phyloP scores from a whole-genome alignment of 2,329 filamentous ascomycete species.

The Epichloe sp. region DNA sequence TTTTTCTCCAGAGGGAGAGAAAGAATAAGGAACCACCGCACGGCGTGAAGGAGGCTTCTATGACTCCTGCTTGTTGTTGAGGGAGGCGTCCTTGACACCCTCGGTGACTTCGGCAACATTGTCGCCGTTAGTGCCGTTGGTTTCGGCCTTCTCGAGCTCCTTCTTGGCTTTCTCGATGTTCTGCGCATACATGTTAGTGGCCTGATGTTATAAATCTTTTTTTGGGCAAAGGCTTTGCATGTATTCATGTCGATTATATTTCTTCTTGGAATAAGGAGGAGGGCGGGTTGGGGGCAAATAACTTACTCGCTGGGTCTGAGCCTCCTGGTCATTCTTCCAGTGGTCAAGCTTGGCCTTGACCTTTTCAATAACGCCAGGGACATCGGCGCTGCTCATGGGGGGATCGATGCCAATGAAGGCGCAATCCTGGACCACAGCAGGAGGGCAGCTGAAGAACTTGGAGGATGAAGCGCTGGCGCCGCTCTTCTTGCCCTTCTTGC shows the following conservation, averaged over 20 bases:
- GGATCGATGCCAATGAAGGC: conserved; percentile 73
- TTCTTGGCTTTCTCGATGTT: conserved; percentile 96
- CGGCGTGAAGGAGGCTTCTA: conserved; percentile 10
- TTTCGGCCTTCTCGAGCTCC: conserved; percentile 62
- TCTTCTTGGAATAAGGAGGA: no score
- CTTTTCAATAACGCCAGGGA: conserved; percentile 71
- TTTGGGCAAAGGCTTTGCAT: not conserved
- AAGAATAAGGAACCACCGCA: not conserved
- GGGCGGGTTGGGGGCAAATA: not conserved
- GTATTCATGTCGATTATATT: no score
- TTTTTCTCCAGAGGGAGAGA: not conserved
- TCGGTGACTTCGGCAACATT: conserved; percentile 41
- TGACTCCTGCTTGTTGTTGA: conserved; percentile 40
- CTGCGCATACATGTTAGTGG: conserved; percentile 31
- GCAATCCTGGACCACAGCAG: conserved; percentile 86
- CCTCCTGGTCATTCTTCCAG: conserved; percentile 84
- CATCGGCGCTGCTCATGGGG: conserved; percentile 78
- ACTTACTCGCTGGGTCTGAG: conserved; percentile 80
- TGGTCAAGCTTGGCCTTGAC: conserved; percentile 79
- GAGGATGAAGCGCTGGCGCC: conserved; percentile 34
- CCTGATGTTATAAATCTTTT: not conserved
- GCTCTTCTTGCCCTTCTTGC: conserved; percentile 69
- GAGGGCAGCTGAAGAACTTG: conserved; percentile 66
- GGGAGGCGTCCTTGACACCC: conserved; percentile 36
- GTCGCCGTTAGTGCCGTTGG: conserved; percentile 31